Base-by-base conservation (phyloP, 108 stramenopile species). In the Mayamaea pseudoterrestris region DNA sequence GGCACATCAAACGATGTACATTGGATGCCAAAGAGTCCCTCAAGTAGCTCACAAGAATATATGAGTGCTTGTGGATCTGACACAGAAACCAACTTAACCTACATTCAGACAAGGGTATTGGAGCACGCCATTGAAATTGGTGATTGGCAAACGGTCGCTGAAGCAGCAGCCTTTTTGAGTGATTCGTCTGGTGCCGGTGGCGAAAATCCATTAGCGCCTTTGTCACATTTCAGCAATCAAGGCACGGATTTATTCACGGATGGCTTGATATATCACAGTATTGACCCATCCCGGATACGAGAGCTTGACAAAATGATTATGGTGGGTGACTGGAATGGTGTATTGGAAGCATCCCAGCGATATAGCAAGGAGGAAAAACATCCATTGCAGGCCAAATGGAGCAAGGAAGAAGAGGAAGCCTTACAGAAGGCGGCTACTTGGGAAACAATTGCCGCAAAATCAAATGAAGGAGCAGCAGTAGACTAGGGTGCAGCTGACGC, bases 91-190 rank as follows among this genome's bases (percentile, higher is more conserved):
- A 29, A 60, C 34, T 17, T n/a, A n/a, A n/a, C n/a, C n/a, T n/a
- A n/a, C n/a, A n/a, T n/a, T n/a, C n/a, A n/a, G n/a, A n/a, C n/a
- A n/a, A n/a, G n/a, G n/a, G 53, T 57, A 11, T 46, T 70, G 21
- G 69, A 70, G 30, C 36, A 48, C 30, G 87, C 87, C 0, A 82
- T 90, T 48, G 83, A 82, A 40, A 73, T 66, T 13, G 87, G 87
- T 26, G 83, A 90, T 46, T 90, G 87, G 87, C 69, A 82, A 23
- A 83, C 87, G 23, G 87, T 90, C 35, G 82, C 78, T 24, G 61
- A 77, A 30, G 82, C 80, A 9, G 87, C 87, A 37, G 69, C 69
- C 30, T 29, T 70, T 46, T 29, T 70, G 32, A 70, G 55, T 31
- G 69, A 70, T 34, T 31, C 12, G 25, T 57, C 50, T 34, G 20